Conservation (phyloP, 2,329 filamentous ascomycete genomes). For the Cladosporium sp. region DNA sequence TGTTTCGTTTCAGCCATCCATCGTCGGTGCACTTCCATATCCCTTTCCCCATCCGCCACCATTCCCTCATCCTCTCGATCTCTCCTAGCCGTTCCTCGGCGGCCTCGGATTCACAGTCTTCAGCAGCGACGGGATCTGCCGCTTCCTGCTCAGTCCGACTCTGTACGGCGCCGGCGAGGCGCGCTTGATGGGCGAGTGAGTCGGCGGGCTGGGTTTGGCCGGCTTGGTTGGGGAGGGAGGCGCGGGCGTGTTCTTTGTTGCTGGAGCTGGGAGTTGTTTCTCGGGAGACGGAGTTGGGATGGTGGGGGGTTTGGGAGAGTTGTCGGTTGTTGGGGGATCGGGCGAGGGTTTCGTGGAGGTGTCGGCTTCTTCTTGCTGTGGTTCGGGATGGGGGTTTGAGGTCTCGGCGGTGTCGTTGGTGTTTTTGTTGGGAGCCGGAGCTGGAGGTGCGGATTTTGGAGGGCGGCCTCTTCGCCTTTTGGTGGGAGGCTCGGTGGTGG, state of each 20-base stretch:
- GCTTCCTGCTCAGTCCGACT: slow-evolving; percentile 44
- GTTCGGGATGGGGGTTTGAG: background rate
- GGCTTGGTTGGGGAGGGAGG: background rate
- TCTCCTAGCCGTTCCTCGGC: slow-evolving; percentile 10
- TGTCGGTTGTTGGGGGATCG: background rate
- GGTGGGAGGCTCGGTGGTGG: background rate
- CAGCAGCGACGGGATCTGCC: slow-evolving; percentile 44
- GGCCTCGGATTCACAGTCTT: slow-evolving; percentile 17
- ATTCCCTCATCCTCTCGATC: background rate
- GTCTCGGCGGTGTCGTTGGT: background rate
- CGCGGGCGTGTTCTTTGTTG: background rate
- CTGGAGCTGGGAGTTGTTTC: background rate
- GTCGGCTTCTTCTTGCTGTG: background rate
- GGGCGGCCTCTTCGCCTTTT: slow-evolving; percentile 10
- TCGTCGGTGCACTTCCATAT: background rate
- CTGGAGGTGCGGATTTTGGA: background rate
- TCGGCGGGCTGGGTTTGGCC: slow-evolving; percentile 12
- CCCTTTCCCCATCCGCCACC: background rate
- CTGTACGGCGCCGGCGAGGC: slow-evolving; percentile 35
- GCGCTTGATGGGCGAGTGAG: slow-evolving; percentile 23
- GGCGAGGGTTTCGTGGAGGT: background rate
- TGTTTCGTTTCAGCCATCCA: background rate
- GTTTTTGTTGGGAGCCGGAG: background rate
- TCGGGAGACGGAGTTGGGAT: slow-evolving; percentile 6
- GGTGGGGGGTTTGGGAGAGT: background rate